A percentile compares a stretch with the other conserved stretches of the same genome.
Evolutionary conservation across 352 stramenopile species (phyloP).

Genomic region (Phytophthora foliorum): DNA sequence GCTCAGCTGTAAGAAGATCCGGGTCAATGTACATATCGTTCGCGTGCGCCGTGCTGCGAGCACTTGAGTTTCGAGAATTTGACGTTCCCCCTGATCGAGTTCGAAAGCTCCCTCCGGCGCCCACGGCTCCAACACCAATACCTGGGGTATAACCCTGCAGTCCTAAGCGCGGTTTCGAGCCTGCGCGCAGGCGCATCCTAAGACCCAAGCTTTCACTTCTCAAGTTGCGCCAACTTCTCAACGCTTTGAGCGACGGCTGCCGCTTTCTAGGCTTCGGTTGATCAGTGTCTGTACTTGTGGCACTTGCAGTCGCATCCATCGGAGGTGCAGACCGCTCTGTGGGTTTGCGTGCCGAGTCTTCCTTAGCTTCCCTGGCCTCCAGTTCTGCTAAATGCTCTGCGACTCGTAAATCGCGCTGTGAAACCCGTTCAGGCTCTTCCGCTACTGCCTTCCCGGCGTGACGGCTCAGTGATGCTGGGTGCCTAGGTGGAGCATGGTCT

Average conservation of each 20-base stretch:
- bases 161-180: slow-evolving; percentile 18
- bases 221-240: slow-evolving; percentile 64
- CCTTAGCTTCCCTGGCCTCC: slow-evolving; percentile 5
- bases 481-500: slow-evolving; percentile 1
- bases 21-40: slow-evolving; percentile 23
- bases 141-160: slow-evolving; percentile 19
- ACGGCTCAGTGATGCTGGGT: slow-evolving; percentile 16
- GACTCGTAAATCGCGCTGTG: slow-evolving; percentile 60
- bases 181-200: slow-evolving; percentile 23
- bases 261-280: slow-evolving; percentile 51
- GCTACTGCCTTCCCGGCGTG: slow-evolving; percentile 26
- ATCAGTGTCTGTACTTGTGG: slow-evolving; percentile 41
- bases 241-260: slow-evolving; percentile 39
- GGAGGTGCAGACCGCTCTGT: not conserved
- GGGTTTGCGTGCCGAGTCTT: not conserved
- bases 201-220: slow-evolving; percentile 20
- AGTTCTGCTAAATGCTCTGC: slow-evolving; percentile 20
- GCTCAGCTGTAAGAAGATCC: slow-evolving; percentile 17
- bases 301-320: slow-evolving; percentile 37
- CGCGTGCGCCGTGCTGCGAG: slow-evolving; percentile 13
- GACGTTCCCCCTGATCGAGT: slow-evolving; percentile 4
- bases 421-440: slow-evolving; percentile 72
- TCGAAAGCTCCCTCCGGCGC: slow-evolving; percentile 21
- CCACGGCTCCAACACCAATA: slow-evolving; percentile 26
- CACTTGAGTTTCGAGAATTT: slow-evolving; percentile 18